Conservation (phyloP, 345 rosid genomes). For the Combretum micranthum region DNA sequence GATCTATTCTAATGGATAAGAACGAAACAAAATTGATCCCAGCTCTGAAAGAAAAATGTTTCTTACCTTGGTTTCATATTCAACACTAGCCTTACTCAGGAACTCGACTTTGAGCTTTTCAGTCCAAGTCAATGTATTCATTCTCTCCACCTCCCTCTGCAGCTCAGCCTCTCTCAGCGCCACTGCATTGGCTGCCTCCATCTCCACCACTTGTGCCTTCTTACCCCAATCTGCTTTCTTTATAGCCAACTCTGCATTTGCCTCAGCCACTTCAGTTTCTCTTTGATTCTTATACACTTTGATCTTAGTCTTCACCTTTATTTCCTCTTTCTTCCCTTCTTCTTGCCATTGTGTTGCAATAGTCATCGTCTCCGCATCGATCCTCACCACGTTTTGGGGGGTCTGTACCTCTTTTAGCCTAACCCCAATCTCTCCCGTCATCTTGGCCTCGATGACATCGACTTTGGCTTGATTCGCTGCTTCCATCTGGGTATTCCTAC, state of each 20-base stretch:
- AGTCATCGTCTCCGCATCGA: slow-evolving; percentile 70
- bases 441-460: slow-evolving; percentile 69
- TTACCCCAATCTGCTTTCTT: slow-evolving; percentile 68
- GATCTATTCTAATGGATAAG: too few relatives aligned
- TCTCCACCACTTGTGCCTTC: slow-evolving; percentile 63
- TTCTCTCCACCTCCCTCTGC: slow-evolving; percentile 63
- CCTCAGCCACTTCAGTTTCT: slow-evolving; percentile 69
- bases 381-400: slow-evolving; percentile 67
- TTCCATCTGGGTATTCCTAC: slow-evolving; percentile 87
- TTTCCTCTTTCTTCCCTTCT: slow-evolving; percentile 65
- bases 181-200: slow-evolving; percentile 67
- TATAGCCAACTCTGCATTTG: slow-evolving; percentile 58
- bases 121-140: slow-evolving; percentile 55
- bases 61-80: slow-evolving; percentile 64
- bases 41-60: not conserved
- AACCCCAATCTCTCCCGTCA: slow-evolving; percentile 76
- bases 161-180: slow-evolving; percentile 66
- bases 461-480: slow-evolving; percentile 74
- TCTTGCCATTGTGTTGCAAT: slow-evolving; percentile 49
- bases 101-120: slow-evolving; percentile 85
- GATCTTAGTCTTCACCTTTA: slow-evolving; percentile 49
- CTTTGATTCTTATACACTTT: slow-evolving; percentile 68
- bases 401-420: slow-evolving; percentile 55
- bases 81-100: slow-evolving; percentile 68
- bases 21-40: too few relatives aligned